A percentile compares a stretch with the other conserved stretches of the same genome.
Evolutionary conservation across 192 early-diverging fungal genomes (phyloP).

Genomic region (Podila verticillata): DNA sequence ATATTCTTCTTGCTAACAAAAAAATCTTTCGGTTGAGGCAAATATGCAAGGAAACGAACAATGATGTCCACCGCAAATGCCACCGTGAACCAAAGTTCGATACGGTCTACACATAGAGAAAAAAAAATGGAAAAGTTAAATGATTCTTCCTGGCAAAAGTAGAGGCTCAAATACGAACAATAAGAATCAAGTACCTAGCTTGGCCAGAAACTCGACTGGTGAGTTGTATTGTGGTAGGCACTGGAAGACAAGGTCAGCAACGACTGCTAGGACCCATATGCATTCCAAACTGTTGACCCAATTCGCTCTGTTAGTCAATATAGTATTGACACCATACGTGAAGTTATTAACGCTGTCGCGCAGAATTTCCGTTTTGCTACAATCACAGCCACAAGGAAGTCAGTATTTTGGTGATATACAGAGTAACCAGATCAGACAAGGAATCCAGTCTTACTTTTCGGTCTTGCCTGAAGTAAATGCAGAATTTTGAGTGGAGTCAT

Average conservation of each 20-base stretch:
- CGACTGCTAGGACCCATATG: constrained; percentile 56
- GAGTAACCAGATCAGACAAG: background rate
- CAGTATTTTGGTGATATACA: too few species aligned
- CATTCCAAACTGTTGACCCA: constrained; percentile 28
- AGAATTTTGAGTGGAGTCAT: constrained; percentile 63
- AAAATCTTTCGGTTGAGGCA: constrained; percentile 46
- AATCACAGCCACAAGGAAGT: background rate
- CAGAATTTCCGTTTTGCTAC: constrained; percentile 28
- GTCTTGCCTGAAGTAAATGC: constrained; percentile 64
- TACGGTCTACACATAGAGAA: constrained; percentile 30
- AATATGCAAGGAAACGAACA: constrained; percentile 50
- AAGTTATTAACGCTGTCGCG: constrained; percentile 36
- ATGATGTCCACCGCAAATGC: constrained; percentile 60
- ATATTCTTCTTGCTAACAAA: constrained; percentile 55
- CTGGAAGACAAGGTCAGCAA: constrained; percentile 62
- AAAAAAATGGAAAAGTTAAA: background rate
- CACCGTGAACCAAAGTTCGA: constrained; percentile 59
- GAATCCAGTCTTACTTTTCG: constrained; percentile 10
- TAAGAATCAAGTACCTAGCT: constrained; percentile 34
- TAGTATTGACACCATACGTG: constrained; percentile 5
- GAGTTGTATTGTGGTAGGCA: constrained; percentile 51
- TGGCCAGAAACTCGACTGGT: constrained; percentile 8
- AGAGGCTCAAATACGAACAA: background rate
- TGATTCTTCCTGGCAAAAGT: background rate
- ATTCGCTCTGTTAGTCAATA: constrained; percentile 8